Evolutionary conservation across 2,329 filamentous ascomycete species (phyloP), one percentile per base, ranked within the genome.

Genomic region (Cordyceps cicadae): DNA sequence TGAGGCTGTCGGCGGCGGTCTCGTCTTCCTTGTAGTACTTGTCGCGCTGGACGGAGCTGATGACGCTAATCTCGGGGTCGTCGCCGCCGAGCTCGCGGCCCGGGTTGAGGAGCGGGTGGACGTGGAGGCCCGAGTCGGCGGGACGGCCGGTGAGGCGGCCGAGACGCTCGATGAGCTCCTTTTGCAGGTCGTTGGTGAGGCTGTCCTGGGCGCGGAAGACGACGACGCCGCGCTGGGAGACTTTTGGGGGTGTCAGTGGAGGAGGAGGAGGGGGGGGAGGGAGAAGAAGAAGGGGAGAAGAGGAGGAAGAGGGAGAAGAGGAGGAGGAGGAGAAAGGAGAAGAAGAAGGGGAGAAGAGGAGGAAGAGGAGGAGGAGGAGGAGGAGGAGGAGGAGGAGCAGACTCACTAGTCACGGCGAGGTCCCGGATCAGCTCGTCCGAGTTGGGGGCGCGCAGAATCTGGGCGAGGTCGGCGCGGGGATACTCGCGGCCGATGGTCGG

Each of bases 221-320:
- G 37, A 89, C 85, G 3, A 89, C 87, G 11, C 86, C 86, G 0
- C 87, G 81, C 62, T 84, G 81, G 1, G 86, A 88, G 64, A 89
- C 86, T 87, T 24, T 29, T 56, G 29, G 29, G 6, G 29, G 6
- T 29, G 29, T 29, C 29, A 29, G 29, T 29, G 5, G 29, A 34
- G 32, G 11, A 41, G 39, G 39, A 41, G 39, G 14, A 14, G 39
- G 39, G 3, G 39, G 3, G 17, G 12, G 24, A 24, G 24, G 24
- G 4, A 24, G 24, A n/a, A n/a, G n/a, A n/a, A n/a, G n/a, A n/a
- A n/a, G n/a, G n/a, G n/a, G n/a, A 4, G 24, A 4, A 24, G 24
- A 24, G 24, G 4, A 24, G 24, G 24, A 24, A 2, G 4, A 24
- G 24, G 24, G 4, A 2, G 24, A 24, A 24, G 24, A 3, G 24